Evolutionary conservation across 2,329 filamentous ascomycete genomes (phyloP).

Genomic region (Leptographium radiaticola): DNA sequence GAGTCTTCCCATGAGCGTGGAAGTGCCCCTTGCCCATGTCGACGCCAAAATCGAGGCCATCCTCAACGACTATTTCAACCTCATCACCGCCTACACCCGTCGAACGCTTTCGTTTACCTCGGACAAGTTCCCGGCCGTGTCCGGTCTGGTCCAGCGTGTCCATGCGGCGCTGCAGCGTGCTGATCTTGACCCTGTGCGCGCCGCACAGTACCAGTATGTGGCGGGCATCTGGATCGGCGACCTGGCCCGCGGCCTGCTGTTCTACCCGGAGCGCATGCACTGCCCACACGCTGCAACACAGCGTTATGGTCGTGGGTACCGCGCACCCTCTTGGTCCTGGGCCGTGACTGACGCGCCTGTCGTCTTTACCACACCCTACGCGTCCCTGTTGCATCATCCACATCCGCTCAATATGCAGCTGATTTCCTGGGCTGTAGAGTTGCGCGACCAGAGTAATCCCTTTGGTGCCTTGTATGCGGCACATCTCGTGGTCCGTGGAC

Average conservation of each 20-base stretch:
- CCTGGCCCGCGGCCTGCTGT: background rate
- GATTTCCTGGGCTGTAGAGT: background rate
- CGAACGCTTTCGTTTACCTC: background rate
- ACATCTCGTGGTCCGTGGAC: background rate
- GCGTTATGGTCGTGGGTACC: background rate
- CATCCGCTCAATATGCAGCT: background rate
- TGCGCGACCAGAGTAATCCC: background rate
- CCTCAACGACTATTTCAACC: background rate
- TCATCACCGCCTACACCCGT: background rate
- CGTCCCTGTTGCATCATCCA: background rate
- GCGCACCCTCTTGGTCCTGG: conserved; percentile 6
- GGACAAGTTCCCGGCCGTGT: conserved; percentile 4
- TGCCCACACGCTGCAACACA: background rate
- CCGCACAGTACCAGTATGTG: background rate
- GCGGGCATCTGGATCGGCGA: conserved; percentile 4
- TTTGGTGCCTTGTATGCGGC: background rate
- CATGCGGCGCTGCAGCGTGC: background rate
- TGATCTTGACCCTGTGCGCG: background rate
- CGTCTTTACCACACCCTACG: background rate
- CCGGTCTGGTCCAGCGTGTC: background rate
- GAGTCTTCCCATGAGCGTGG: too few species aligned
- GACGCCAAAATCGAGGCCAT: background rate
- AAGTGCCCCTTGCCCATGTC: too few species aligned
- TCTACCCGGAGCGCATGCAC: background rate
- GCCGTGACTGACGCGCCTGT: conserved; percentile 1